phyloP scores from a whole-genome alignment of 1,284 basidiomycete genomes.

The Porogramme epimiltina region DNA sequence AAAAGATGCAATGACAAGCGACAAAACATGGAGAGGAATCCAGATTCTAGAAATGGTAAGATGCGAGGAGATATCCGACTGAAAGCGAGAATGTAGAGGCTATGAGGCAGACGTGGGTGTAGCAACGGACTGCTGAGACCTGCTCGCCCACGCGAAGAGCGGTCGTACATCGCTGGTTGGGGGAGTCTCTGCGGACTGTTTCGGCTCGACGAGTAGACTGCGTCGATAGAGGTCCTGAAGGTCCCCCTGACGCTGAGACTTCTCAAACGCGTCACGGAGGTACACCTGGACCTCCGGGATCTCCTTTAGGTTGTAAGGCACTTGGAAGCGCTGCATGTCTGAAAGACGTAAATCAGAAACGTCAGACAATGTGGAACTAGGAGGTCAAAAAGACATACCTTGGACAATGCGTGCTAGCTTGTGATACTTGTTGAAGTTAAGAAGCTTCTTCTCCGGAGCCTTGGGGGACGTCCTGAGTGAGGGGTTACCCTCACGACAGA shows the following conservation, averaged over 20 bases:
- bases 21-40: conserved; percentile 1
- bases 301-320: conserved; percentile 78
- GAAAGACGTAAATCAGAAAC: conserved; percentile 7
- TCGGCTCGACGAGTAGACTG: conserved; percentile 80
- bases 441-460: conserved; percentile 76
- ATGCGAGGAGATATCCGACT: conserved; percentile 34
- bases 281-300: conserved; percentile 86
- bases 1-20: neutral
- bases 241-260: conserved; percentile 72
- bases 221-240: conserved; percentile 81
- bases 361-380: neutral
- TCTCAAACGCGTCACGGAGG: conserved; percentile 71
- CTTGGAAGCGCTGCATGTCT: conserved; percentile 95
- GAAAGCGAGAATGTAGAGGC: neutral
- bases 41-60: conserved; percentile 25
- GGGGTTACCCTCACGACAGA: conserved; percentile 94
- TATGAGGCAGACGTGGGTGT: conserved; percentile 14
- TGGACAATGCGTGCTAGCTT: conserved; percentile 88
- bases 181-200: conserved; percentile 69
- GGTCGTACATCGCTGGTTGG: conserved; percentile 71
- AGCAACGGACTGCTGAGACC: conserved; percentile 39
- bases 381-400: conserved; percentile 45
- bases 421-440: conserved; percentile 96
- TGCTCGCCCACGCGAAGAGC: conserved; percentile 75
- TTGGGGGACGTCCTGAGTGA: conserved; percentile 81